Conservation (phyloP, 805 yeast genomes). For the Hagleromyces aurorensis region DNA sequence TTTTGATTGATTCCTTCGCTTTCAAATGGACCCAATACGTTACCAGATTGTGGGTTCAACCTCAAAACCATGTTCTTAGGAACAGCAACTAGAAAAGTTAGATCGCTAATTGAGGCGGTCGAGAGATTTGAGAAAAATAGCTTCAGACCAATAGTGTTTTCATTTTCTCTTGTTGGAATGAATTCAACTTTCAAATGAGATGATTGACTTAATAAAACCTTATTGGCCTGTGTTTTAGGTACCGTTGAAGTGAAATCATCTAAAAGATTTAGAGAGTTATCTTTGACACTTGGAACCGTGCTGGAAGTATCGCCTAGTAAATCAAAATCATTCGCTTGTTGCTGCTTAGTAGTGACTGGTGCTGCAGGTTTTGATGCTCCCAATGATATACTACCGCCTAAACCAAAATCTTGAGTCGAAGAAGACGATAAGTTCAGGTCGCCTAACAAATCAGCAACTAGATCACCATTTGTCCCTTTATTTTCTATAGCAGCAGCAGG, state of each 20-base stretch:
- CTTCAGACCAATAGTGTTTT: constrained; percentile 36
- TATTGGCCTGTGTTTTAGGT: constrained; percentile 14
- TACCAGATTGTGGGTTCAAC: constrained; percentile 56
- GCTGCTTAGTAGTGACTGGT: constrained; percentile 9
- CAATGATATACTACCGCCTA: constrained; percentile 45
- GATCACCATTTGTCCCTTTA: constrained; percentile 23
- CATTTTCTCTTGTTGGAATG: constrained; percentile 32
- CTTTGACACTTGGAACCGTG: constrained; percentile 9
- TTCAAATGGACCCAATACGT: constrained; percentile 40
- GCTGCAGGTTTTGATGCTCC: constrained; percentile 29
- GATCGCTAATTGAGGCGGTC: constrained; percentile 37
- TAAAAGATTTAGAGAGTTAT: constrained; percentile 10
- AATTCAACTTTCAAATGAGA: constrained; percentile 43
- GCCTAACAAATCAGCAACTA: constrained; percentile 62
- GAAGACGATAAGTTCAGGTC: constrained; percentile 46
- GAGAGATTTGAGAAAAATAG: constrained; percentile 46
- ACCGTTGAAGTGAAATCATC: constrained; percentile 16
- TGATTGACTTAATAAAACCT: constrained; percentile 37
- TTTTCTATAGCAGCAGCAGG: constrained; percentile 5
- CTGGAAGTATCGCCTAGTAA: constrained; percentile 14
- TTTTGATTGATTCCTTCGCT: constrained; percentile 47
- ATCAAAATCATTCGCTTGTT: constrained; percentile 20
- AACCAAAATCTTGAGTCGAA: constrained; percentile 32
- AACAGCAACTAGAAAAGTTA: constrained; percentile 61
- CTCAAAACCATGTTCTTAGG: constrained; percentile 54